Base-by-base conservation (phyloP, 1,139 yeast species). In the Lodderomyces pseudojiufengensis region DNA sequence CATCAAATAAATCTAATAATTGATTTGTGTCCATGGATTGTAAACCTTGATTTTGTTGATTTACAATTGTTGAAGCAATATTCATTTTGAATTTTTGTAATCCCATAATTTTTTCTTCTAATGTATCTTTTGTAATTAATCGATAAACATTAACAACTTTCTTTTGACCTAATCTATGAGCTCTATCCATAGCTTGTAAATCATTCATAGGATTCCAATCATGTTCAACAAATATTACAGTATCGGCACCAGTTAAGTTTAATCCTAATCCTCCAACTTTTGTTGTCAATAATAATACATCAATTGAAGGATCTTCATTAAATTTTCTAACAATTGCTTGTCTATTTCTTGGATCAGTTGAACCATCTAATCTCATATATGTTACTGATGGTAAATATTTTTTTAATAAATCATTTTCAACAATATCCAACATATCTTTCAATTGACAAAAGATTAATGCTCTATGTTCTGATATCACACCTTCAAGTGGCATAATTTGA, bases 171-270 rank as follows among this genome's bases (percentile, higher is more conserved):
- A 94, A 78, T 59, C 99, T 76, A 61, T 94, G 99, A 0, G 98
- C 98, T 54, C 99, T 75, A 57, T 94, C 99, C 99, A 94, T 94
- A 0, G 99, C 99, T 59, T 94, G 99, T 42, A 94, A 70, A 66
- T 94, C 99, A 55, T 88, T 92, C 99, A 94, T 94, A 16, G 99
- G 98, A 57, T 94, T 94, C 99, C 99, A 94, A 60, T 94, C 99
- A 55, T 94, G 99, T 55, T 94, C 99, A 27, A 94, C 95, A 63
- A 94, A 94, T 10, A 94, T 92, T 35, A 94, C 99, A 0, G 98
- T 94, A 56, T 94, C 99, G 0, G 98, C 98, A 44, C 99, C 98
- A 0, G 99, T 94, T 57, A 94, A 72, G 56, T 94, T 94, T 53
- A 94, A 78, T 9, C 99, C 99, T 42, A 94, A 73, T 16, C 99